Base-by-base conservation (phyloP, 176 grass and related monocot species). In the Cenchrus americanus region DNA sequence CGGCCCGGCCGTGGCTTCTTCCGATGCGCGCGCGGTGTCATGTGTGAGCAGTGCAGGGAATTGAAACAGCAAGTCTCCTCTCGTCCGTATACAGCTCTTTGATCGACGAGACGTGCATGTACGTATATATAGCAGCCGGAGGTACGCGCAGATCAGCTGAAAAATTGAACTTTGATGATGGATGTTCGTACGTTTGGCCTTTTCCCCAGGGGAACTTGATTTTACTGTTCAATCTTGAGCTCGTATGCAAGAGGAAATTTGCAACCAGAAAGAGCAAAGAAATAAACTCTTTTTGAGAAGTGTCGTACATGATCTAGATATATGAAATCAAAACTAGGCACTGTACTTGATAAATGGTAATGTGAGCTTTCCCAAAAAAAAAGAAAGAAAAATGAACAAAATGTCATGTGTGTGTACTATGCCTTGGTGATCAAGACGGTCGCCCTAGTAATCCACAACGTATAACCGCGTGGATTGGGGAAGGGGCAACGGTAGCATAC, bases 401-500 rank as follows among this genome's bases (percentile, higher is more conserved):
- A 30, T 18, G 18, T 14, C 24, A 23, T 27, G 13, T 43, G 67
- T 71, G 44, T 9, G n/a, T n/a, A n/a, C n/a, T n/a, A 44, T 77
- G 37, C 13, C 75, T 69, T 70, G 66, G 50, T 69, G 51, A 37
- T 59, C 79, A 81, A 71, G 79, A 7, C 10, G 57, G 8, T 23
- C 7, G 40, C 47, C 34, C 60, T 59, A 14, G 1, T 26, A 12
- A 71, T 14, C 23, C 44, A 71, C 42, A 14, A 8, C 48, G 27
- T 8, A 34, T 8, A 34, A 73, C 23, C 71, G 58, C 60, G 60
- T 80, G 84, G 69, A 86, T 80, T 86, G 77, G 84, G 59, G 22
- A 74, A 86, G 77, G 59, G 59, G 69, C 69, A 74, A 74, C 44
- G 6, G 18, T 0, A 21, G 42, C 5, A 43, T 43, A 43, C 27